Percentiles rank a stretch among this genome's conserved stretches.
phyloP scores from a whole-genome alignment of 352 stramenopile genomes.

The Pythium dissimile region DNA sequence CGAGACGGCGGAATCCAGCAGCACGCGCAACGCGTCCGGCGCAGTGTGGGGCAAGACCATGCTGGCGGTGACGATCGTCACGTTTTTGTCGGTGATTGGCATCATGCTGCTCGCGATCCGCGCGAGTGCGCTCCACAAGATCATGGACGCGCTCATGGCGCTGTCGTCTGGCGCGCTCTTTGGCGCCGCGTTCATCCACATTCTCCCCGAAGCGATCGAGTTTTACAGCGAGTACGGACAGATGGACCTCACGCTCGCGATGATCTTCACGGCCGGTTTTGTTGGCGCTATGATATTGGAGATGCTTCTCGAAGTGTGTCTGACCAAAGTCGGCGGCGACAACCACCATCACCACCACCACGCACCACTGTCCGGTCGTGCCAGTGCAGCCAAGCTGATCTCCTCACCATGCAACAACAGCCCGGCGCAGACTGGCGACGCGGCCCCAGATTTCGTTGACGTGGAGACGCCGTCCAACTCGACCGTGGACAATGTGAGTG shows the following conservation, averaged over 20 bases:
- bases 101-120: slow-evolving; percentile 35
- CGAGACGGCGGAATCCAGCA: neutral
- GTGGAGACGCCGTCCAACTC: slow-evolving; percentile 23
- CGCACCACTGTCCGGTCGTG: slow-evolving; percentile 1
- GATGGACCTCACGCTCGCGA: slow-evolving; percentile 53
- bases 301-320: slow-evolving; percentile 44
- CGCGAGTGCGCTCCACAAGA: slow-evolving; percentile 21
- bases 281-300: slow-evolving; percentile 55
- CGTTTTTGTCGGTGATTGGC: slow-evolving; percentile 42
- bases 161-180: slow-evolving; percentile 71
- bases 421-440: too few species aligned
- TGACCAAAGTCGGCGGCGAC: slow-evolving; percentile 29
- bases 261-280: slow-evolving; percentile 63
- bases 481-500: slow-evolving; percentile 20
- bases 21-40: slow-evolving; percentile 21
- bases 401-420: slow-evolving; percentile 9
- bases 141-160: slow-evolving; percentile 46
- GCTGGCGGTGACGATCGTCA: slow-evolving; percentile 30
- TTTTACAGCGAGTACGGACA: slow-evolving; percentile 53
- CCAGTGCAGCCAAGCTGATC: slow-evolving; percentile 25
- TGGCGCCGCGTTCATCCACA: slow-evolving; percentile 69
- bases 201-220: slow-evolving; percentile 69
- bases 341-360: slow-evolving; percentile 26
- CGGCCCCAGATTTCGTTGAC: slow-evolving; percentile 19
- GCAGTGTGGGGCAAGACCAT: slow-evolving; percentile 40